A percentile compares a stretch with the other conserved stretches of the same genome.
These are phyloP conservation scores for Populus euphratica DNA, from an alignment of 345 rosid species.

Conservation along the genomic window DNA sequence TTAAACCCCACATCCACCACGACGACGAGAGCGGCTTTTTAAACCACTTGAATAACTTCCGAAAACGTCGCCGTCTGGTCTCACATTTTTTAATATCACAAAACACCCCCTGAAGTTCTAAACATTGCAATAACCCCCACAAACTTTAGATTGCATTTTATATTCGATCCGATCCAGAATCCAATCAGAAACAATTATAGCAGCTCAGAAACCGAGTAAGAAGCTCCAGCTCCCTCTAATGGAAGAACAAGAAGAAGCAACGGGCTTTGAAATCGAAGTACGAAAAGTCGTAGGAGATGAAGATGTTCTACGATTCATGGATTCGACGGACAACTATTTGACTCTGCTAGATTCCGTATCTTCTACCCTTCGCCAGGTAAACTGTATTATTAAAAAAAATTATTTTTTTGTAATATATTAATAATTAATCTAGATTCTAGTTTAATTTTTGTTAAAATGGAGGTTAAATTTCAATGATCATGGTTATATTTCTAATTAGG, in stretches of 20 bases:
- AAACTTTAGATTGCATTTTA: neutral
- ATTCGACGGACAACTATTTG: conserved; percentile 69
- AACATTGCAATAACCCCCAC: neutral
- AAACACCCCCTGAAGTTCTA: neutral
- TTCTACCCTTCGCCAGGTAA: conserved; percentile 75
- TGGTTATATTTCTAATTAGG: neutral
- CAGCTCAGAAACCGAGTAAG: neutral
- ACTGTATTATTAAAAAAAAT: neutral
- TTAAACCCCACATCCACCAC: neutral
- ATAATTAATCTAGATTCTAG: neutral
- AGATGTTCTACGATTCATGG: conserved; percentile 57
- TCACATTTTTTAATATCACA: neutral
- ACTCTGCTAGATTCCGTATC: conserved; percentile 55
- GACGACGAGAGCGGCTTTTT: neutral
- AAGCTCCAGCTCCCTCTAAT: neutral
- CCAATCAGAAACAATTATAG: neutral
- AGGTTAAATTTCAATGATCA: neutral
- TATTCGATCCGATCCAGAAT: neutral
- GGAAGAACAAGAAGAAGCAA: conserved; percentile 8
- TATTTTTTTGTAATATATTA: neutral
- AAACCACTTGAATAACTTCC: neutral
- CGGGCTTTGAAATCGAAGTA: neutral
- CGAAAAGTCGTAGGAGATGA: conserved; percentile 23
- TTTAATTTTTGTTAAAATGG: neutral
- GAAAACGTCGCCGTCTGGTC: neutral